Base-by-base conservation (phyloP, 2,329 filamentous ascomycete genomes). In the Phialophora verrucosa region DNA sequence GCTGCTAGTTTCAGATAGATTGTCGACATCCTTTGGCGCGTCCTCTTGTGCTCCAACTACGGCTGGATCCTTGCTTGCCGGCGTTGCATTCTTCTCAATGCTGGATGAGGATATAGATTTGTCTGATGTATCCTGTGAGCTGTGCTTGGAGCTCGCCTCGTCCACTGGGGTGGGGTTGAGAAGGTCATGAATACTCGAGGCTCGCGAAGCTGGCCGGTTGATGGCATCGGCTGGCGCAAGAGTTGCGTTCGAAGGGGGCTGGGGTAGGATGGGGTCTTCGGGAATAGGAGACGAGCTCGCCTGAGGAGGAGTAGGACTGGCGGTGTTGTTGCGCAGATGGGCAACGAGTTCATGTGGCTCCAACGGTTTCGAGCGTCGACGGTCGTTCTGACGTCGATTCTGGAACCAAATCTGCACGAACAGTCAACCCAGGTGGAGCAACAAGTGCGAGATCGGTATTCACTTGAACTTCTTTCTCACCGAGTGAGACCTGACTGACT, bases 391-490 rank as follows among this genome's bases (percentile, higher is more conserved):
- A 71, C 94, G 87, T 75, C 93, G 88, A 75, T 97, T 97, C 76
- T 97, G 94, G 80, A 97, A 97, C 94, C 94, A 98, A 73, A 97
- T 97, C 94, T 97, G 64, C 11, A 32, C 4, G 27, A 7, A 35
- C 23, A 49, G 58, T 79, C 75, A 78, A 74, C 72, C 2, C 63
- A 25, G 27, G 8, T 71, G 72, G 68, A 66, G 54, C 63, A 14
- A n/a, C 69, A 64, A 68, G 70, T 7, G 53, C 25, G 55, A 38
- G 25, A 42, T 17, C 14, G 59, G 58, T 44, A 31, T 20, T 51
- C 82, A 97, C 94, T 88, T 97, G 94, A 44, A 97, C 92, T 82
- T 97, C 93, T 79, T 97, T 97, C 81, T 97, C 93, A 72, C 91
- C 94, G 70, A 98, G 84, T 27, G 91, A 90, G 68, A 97, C 93